A percentile compares a stretch with the other conserved stretches of the same genome.
Conservation (phyloP, 1,284 basidiomycete genomes). For the Microbotryum saponariae region DNA sequence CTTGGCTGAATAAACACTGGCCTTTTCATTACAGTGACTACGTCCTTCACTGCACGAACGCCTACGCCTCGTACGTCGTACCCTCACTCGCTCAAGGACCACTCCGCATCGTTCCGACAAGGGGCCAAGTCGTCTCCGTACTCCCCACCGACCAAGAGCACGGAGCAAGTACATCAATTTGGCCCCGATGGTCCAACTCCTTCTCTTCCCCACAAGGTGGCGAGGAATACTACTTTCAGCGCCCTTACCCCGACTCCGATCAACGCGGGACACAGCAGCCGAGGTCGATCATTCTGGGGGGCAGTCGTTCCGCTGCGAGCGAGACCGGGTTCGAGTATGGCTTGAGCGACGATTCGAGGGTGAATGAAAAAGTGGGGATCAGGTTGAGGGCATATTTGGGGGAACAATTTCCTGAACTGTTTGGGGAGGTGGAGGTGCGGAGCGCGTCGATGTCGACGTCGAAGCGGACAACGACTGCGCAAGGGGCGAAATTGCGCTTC, state of each 20-base stretch:
- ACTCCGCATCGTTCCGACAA: slow-evolving; percentile 57
- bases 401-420: slow-evolving; percentile 52
- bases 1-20: too few relatives aligned
- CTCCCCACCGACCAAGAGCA: slow-evolving; percentile 44
- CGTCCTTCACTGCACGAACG: slow-evolving; percentile 73
- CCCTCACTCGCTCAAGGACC: slow-evolving; percentile 54
- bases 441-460: slow-evolving; percentile 22
- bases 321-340: slow-evolving; percentile 49
- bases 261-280: slow-evolving; percentile 51
- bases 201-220: slow-evolving; percentile 44
- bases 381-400: slow-evolving; percentile 56
- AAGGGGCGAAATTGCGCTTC: too few relatives aligned
- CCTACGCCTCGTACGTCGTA: slow-evolving; percentile 60
- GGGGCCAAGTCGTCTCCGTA: slow-evolving; percentile 62
- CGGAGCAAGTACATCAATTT: too few relatives aligned
- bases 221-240: slow-evolving; percentile 72
- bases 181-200: slow-evolving; percentile 16
- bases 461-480: too few relatives aligned
- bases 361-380: slow-evolving; percentile 49
- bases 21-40: slow-evolving; percentile 45
- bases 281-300: slow-evolving; percentile 63
- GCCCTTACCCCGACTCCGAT: slow-evolving; percentile 64
- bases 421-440: slow-evolving; percentile 50
- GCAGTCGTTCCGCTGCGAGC: slow-evolving; percentile 51
- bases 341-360: slow-evolving; percentile 54